phyloP scores from a whole-genome alignment of 2,329 filamentous ascomycete species.

The Neofusicoccum ribis region DNA sequence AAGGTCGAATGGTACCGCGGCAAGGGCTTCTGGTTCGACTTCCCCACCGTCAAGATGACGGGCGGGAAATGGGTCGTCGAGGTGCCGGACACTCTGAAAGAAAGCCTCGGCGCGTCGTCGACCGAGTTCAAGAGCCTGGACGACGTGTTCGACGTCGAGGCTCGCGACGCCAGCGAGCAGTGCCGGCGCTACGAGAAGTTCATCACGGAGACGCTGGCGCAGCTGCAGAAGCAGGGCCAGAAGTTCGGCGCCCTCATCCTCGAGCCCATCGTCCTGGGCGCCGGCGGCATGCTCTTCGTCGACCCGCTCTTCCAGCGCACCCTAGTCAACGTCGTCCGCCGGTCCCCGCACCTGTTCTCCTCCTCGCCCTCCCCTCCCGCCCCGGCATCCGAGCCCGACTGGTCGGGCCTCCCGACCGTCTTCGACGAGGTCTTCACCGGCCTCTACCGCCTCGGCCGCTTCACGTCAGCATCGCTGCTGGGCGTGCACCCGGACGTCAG shows the following conservation, averaged over 20 bases:
- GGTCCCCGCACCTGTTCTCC: conserved; percentile 58
- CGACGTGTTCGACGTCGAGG: conserved; percentile 38
- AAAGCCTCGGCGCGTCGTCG: conserved; percentile 43
- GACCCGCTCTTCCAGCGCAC: conserved; percentile 79
- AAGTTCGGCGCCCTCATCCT: conserved; percentile 77
- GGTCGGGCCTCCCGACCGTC: conserved; percentile 75
- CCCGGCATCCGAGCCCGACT: conserved; percentile 38
- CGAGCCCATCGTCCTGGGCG: conserved; percentile 78
- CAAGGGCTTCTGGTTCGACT: conserved; percentile 78
- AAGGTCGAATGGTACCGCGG: conserved; percentile 86
- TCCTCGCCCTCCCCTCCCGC: too few relatives aligned
- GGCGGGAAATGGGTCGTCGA: conserved; percentile 60
- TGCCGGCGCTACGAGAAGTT: neutral
- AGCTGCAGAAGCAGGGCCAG: conserved; percentile 53
- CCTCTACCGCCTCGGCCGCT: conserved; percentile 75
- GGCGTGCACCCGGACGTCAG: conserved; percentile 69
- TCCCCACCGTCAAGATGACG: conserved; percentile 68
- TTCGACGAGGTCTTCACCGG: conserved; percentile 90
- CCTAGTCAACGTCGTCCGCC: conserved; percentile 67
- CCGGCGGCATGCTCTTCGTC: conserved; percentile 79
- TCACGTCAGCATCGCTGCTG: conserved; percentile 70
- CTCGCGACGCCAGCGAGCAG: conserved; percentile 45
- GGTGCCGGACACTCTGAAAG: neutral
- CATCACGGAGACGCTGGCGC: neutral
- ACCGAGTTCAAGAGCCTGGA: conserved; percentile 31